A percentile compares a stretch with the other conserved stretches of the same genome.
Evolutionary conservation across 768 basidiomycete genomes (phyloP).

Genomic region (Chalciporus piperatus): DNA sequence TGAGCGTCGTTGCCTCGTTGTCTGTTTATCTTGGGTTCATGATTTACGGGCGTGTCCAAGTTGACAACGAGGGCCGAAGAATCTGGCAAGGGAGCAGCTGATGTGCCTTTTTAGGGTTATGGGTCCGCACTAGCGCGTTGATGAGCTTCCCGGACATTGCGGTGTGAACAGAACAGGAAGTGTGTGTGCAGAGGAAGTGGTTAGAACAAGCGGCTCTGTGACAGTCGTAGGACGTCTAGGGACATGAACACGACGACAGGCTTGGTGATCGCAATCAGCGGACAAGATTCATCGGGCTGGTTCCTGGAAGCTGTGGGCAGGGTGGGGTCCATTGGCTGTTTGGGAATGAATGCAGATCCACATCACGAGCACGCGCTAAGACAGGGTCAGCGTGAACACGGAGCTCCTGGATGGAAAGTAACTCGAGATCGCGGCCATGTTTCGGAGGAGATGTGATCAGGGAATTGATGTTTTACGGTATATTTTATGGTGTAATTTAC

Average conservation of each 20-base stretch:
- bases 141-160: slow-evolving; percentile 39
- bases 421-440: slow-evolving; percentile 1
- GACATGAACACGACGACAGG: slow-evolving; percentile 15
- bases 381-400: not conserved
- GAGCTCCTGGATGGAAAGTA: not conserved
- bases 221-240: slow-evolving; percentile 6
- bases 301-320: slow-evolving; percentile 31
- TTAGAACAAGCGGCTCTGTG: slow-evolving; percentile 12
- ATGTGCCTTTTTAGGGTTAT: slow-evolving; percentile 36
- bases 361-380: not conserved
- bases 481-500: no score
- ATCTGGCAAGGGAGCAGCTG: slow-evolving; percentile 30
- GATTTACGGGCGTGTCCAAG: slow-evolving; percentile 26
- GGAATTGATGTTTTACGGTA: slow-evolving; percentile 5
- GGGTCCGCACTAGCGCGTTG: slow-evolving; percentile 32
- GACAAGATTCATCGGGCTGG: slow-evolving; percentile 23
- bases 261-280: slow-evolving; percentile 23
- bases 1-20: slow-evolving; percentile 27
- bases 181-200: slow-evolving; percentile 19
- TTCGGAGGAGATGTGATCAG: not conserved
- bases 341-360: slow-evolving; percentile 38
- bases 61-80: slow-evolving; percentile 24
- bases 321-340: slow-evolving; percentile 3
- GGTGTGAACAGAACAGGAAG: slow-evolving; percentile 40
- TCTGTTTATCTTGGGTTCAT: slow-evolving; percentile 17